Percentiles rank a stretch among this genome's conserved stretches.
These are phyloP conservation scores for Curvularia lunata DNA, from an alignment of 2,329 filamentous ascomycete species.

Conservation along the genomic window DNA sequence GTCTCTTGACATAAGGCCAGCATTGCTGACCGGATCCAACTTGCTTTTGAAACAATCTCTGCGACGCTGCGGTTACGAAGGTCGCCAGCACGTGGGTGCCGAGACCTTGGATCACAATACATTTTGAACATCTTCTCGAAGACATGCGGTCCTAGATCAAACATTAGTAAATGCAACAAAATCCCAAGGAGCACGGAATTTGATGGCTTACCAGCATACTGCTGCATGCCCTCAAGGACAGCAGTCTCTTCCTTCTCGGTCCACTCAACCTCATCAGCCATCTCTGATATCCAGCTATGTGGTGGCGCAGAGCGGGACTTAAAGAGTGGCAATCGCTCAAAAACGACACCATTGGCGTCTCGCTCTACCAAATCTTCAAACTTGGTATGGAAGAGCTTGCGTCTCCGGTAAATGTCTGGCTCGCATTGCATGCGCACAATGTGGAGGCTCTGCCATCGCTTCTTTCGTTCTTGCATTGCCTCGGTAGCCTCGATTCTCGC, in stretches of 20 bases:
- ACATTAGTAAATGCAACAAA: not conserved
- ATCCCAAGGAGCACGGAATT: not conserved
- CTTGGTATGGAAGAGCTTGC: slow-evolving; percentile 17
- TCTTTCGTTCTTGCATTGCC: slow-evolving; percentile 14
- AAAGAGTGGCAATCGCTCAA: slow-evolving; percentile 51
- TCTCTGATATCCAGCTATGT: slow-evolving; percentile 13
- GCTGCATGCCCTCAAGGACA: slow-evolving; percentile 41
- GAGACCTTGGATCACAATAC: slow-evolving; percentile 30
- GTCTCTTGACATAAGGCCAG: slow-evolving; percentile 19
- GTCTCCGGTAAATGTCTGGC: slow-evolving; percentile 21
- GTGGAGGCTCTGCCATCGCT: slow-evolving; percentile 43
- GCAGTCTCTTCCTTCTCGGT: slow-evolving; percentile 37
- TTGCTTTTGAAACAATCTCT: slow-evolving; percentile 37
- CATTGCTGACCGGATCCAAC: slow-evolving; percentile 27
- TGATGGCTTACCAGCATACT: slow-evolving; percentile 33
- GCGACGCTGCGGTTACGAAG: slow-evolving; percentile 39
- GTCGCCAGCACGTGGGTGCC: slow-evolving; percentile 13
- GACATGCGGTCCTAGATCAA: slow-evolving; percentile 27
- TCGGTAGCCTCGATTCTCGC: slow-evolving; percentile 4
- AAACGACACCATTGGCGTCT: slow-evolving; percentile 50
- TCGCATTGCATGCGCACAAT: slow-evolving; percentile 36
- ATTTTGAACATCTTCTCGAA: slow-evolving; percentile 38
- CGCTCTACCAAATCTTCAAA: slow-evolving; percentile 31
- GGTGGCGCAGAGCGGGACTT: slow-evolving; percentile 38
- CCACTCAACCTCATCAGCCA: slow-evolving; percentile 37